Evolutionary conservation across 176 grass and related monocot genomes (phyloP), one percentile per base, ranked within the genome.

Genomic region (Aegilops longissima): DNA sequence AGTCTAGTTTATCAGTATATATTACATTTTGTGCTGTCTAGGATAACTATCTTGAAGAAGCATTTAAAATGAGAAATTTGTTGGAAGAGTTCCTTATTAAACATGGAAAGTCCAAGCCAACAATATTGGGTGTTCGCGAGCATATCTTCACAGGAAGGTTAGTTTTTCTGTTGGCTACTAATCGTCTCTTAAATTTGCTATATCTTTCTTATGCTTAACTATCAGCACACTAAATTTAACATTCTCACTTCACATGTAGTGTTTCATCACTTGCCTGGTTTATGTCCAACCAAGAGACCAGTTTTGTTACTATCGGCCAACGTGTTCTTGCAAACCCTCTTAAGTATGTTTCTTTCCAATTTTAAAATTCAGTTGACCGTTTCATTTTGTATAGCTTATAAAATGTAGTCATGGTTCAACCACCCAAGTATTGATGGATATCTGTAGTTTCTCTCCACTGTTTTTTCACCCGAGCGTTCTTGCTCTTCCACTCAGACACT

Each of bases 131-230:
- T 87, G 90, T 90, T 35, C 90, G 93, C 1, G 93, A 95, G 76
- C 93, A 95, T 87, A 92, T 95, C 38, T 95, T 95, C 86, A 95
- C 93, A 5, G 90, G 93, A 88, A 95, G 93, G 93, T 95, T 84
- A 30, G 27, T 47, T 64, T 83, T 89, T 82, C 62, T 76, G 9
- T 78, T 47, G 73, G 11, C 38, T 61, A 61, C 73, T 58, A 38
- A 76, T 66, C 30, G 59, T 24, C 61, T 80, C 23, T 61, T 90
- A 79, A 86, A 47, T 12, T 84, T 88, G 14, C 52, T 18, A 56
- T 23, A 36, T 51, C 27, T 17, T 7, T 75, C 9, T 61, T 68
- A 66, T 75, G 11, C 12, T 1, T 66, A 29, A 66, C 80, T 73
- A 42, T 18, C 3, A 63, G 73, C 86, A 13, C 56, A 56, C 66